Conservation (phyloP, 352 stramenopile species). For the Globisporangium barbulae region DNA sequence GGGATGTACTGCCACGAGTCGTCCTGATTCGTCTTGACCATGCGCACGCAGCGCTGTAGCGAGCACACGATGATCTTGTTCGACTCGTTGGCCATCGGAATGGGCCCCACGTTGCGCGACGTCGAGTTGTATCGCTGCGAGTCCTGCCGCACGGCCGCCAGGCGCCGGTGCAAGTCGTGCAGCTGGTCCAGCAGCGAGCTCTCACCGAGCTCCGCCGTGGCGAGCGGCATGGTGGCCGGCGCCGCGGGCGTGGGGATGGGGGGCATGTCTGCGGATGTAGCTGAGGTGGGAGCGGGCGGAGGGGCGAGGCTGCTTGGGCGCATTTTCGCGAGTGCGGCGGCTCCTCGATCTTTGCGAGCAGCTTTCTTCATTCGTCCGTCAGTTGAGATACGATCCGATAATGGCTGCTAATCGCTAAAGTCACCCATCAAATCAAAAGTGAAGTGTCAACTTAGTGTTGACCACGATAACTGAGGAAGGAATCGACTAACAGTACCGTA, state of each 20-base stretch:
- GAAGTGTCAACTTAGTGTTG: neutral
- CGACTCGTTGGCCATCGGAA: conserved; percentile 70
- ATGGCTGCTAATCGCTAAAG: neutral
- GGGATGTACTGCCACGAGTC: conserved; percentile 74
- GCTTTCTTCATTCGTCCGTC: neutral
- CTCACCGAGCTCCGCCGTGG: conserved; percentile 47
- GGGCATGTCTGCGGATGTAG: neutral
- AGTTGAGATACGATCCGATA: neutral
- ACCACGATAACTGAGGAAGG: neutral
- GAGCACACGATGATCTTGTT: conserved; percentile 84
- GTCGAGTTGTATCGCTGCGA: conserved; percentile 68
- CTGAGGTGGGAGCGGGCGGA: neutral
- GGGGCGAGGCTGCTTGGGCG: neutral
- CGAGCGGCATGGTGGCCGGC: conserved; percentile 11
- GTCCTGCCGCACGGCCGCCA: conserved; percentile 71
- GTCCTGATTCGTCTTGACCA: conserved; percentile 65
- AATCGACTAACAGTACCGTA: neutral
- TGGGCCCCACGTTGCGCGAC: conserved; percentile 54
- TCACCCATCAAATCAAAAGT: neutral
- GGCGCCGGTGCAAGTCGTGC: conserved; percentile 64
- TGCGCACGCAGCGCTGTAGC: conserved; percentile 66
- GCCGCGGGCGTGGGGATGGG: neutral
- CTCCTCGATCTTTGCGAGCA: conserved; percentile 4
- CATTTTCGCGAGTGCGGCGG: conserved; percentile 6
- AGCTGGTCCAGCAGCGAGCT: conserved; percentile 76